A percentile compares a stretch with the other conserved stretches of the same genome.
phyloP scores from a whole-genome alignment of 441 rosid genomes.

The Theobroma grandiflorum region DNA sequence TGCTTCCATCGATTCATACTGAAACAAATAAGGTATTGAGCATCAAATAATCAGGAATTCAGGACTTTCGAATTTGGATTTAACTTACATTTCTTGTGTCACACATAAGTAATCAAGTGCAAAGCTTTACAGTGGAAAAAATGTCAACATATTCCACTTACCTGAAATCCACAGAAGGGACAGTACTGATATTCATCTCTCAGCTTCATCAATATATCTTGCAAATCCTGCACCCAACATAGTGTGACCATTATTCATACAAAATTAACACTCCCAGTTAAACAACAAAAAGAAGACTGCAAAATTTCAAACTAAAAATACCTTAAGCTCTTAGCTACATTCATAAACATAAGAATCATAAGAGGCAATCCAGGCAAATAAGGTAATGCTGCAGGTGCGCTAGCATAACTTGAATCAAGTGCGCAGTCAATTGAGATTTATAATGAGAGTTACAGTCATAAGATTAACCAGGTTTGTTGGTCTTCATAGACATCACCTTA shows the following conservation, averaged over 20 bases:
- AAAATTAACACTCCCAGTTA: conserved; percentile 11
- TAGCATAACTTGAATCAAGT: neutral
- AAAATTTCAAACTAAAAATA: neutral
- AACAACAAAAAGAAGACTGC: neutral
- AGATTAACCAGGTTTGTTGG: no score
- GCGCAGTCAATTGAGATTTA: neutral
- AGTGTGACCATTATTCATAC: conserved; percentile 15
- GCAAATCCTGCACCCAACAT: conserved; percentile 75
- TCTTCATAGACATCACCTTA: no score
- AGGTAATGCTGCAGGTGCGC: conserved; percentile 2
- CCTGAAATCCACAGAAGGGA: conserved; percentile 90
- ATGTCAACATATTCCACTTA: conserved; percentile 24
- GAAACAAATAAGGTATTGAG: conserved; percentile 30
- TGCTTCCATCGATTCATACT: conserved; percentile 87
- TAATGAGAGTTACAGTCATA: neutral
- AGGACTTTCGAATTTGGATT: conserved; percentile 4
- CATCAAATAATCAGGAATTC: conserved; percentile 23
- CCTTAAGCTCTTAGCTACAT: neutral
- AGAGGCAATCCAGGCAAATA: neutral
- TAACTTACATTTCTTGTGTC: neutral
- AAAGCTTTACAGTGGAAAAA: neutral
- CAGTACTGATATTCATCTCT: conserved; percentile 83
- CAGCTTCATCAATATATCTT: conserved; percentile 71
- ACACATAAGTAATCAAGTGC: neutral
- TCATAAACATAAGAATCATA: conserved; percentile 6